Evolutionary conservation across 2,329 filamentous ascomycete genomes (phyloP).

Genomic region (Pezicula radicicola): DNA sequence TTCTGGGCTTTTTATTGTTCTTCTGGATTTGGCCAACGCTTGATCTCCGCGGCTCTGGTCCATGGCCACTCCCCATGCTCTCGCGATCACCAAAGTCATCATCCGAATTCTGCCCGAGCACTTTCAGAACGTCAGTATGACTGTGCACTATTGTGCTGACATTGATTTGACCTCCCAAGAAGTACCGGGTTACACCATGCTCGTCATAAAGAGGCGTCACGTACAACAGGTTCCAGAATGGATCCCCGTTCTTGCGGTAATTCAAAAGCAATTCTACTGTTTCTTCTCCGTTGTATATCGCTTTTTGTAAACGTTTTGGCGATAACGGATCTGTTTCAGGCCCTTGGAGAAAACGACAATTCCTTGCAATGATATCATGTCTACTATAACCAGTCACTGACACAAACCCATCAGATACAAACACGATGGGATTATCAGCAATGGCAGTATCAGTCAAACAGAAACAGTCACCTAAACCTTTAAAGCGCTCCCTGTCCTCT

Average conservation of each 20-base stretch:
- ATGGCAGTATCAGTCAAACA: slow-evolving; percentile 50
- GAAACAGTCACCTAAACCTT: slow-evolving; percentile 56
- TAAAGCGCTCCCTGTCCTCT: slow-evolving; percentile 38
- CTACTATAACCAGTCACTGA: slow-evolving; percentile 47
- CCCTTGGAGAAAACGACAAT: slow-evolving; percentile 49
- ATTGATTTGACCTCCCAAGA: slow-evolving; percentile 55
- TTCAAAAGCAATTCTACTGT: slow-evolving; percentile 49
- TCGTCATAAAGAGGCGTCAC: slow-evolving; percentile 48
- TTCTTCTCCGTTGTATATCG: slow-evolving; percentile 40
- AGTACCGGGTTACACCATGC: slow-evolving; percentile 45
- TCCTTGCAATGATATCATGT: slow-evolving; percentile 44
- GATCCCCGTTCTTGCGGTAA: slow-evolving; percentile 46
- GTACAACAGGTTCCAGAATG: slow-evolving; percentile 56
- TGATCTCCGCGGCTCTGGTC: slow-evolving; percentile 10
- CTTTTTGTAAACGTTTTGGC: slow-evolving; percentile 37
- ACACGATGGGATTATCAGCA: slow-evolving; percentile 47
- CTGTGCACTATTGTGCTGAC: slow-evolving; percentile 51
- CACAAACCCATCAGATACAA: slow-evolving; percentile 48
- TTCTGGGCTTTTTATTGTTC: slow-evolving; percentile 6
- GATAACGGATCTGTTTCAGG: slow-evolving; percentile 40
- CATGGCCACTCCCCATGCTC: slow-evolving; percentile 1
- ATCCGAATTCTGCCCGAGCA: slow-evolving; percentile 37
- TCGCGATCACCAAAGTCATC: slow-evolving; percentile 26
- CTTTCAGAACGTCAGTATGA: slow-evolving; percentile 46
- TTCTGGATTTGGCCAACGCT: neutral